Evolutionary conservation across 2,329 filamentous ascomycete genomes (phyloP), one percentile per base, ranked within the genome.

Genomic region (Phialophora verrucosa): DNA sequence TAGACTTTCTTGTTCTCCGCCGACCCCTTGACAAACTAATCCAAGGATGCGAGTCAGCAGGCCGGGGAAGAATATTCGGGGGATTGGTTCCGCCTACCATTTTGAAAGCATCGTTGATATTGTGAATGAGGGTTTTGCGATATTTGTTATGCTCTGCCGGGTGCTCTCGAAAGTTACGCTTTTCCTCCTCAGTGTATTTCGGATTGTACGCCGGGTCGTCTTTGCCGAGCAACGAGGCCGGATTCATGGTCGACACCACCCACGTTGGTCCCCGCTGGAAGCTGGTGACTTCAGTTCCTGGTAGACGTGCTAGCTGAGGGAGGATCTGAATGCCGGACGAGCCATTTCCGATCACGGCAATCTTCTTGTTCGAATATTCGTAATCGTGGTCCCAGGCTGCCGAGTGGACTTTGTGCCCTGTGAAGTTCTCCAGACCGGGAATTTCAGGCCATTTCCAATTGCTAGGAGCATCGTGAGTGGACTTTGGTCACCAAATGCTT

Each of bases 311-410:
- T 62, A 70, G 68, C 58, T 70, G 63, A 60, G 74, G 75, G 7
- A 79, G 64, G 53, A 79, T 79, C 63, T 80, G 80, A 10, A 82
- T 80, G 0, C 74, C 78, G 2, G 75, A 78, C 2, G 73, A 74
- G 0, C 76, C 75, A 47, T 74, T 75, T 1, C 75, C 75, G 47
- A 77, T 75, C 0, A 77, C 67, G 23, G 70, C 75, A 23, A 77
- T 70, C 1, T 63, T 62, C 25, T 76, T 76, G 32, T 71, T 69
- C 4, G 65, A 59, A 25, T 72, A 72, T 49, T 74, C 70, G 54
- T 70, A 72, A 10, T 50, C 51, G 11, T 74, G 69, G 50, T 75
- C 72, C 74, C 73, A 77, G 17, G 31, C 17, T 2, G 74, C 74
- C 0, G 72, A 74, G 50, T 76, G 74, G 4, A 71, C 62, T 17